Base-by-base conservation (phyloP, 352 stramenopile genomes). In the Bremia lactucae region DNA sequence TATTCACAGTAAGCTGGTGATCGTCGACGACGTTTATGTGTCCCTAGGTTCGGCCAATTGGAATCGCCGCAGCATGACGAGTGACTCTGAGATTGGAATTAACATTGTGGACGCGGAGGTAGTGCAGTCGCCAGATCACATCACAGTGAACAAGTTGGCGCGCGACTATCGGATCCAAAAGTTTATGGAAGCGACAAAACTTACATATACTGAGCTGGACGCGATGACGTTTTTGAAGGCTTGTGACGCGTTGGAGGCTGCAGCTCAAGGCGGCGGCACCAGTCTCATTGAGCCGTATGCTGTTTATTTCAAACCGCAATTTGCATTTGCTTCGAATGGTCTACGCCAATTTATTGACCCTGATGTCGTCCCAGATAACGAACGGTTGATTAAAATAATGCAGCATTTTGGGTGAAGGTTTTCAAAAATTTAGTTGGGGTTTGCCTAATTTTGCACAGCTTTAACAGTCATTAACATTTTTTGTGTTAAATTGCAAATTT, bases 21-120 rank as follows among this genome's bases (percentile, higher is more conserved):
- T 83, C 42, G 60, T 79, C 24, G 73, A 86, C 45, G 73, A 83
- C 43, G 73, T 86, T 13, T 82, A 73, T 43, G 18, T 86, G 0
- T 76, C 68, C 0, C 25, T 77, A 10, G 59, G 67, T 7, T 86
- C 70, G 2, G 58, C 59, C 16, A 86, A 86, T 52, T 86, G 70
- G 73, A 83, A 86, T 9, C 55, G 49, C 8, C 49, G 55, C 4
- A 59, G 49, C 11, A 59, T 64, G 55, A 83, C 68, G 6, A 68
- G 51, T 2, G 73, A 82, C 59, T 69, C 59, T 34, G 70, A 86
- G 50, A 65, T 54, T 1, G 70, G 66, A 0, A 76, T 77, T 23
- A 36, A 82, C 18, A 58, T 86, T 11, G 73, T 82, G 31, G 49
- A 44, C 33, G 46, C 65, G 16, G 49, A 43, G 24, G 24, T 29